phyloP scores from a whole-genome alignment of 2,329 filamentous ascomycete genomes.

The Fusarium longipes region DNA sequence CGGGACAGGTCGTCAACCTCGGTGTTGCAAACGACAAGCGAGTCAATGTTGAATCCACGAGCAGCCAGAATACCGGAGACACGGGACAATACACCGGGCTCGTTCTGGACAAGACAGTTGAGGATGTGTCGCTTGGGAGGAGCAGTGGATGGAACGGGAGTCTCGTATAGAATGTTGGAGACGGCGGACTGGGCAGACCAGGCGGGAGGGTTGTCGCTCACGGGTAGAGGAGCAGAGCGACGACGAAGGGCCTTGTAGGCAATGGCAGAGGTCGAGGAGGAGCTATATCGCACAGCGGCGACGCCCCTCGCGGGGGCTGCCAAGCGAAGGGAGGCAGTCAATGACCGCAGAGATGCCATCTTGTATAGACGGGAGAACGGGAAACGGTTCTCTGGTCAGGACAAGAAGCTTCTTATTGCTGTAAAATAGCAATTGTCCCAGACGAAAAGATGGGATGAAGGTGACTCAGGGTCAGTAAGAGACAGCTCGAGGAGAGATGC shows the following conservation, averaged over 20 bases:
- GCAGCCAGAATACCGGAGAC: conserved; percentile 96
- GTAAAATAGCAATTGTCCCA: conserved; percentile 36
- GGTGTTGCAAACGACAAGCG: conserved; percentile 95
- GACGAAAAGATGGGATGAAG: conserved; percentile 14
- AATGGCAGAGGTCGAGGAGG: conserved; percentile 85
- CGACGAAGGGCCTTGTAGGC: conserved; percentile 98
- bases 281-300: conserved; percentile 52
- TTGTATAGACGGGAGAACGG: conserved; percentile 42
- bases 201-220: conserved; percentile 77
- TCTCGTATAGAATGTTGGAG: conserved; percentile 99
- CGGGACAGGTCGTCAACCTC: conserved; percentile 96
- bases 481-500: conserved; percentile 30
- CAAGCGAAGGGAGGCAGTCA: conserved; percentile 56
- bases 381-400: conserved; percentile 35
- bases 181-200: conserved; percentile 95
- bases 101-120: conserved; percentile 98
- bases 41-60: conserved; percentile 99
- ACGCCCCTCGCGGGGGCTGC: conserved; percentile 46
- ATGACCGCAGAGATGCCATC: conserved; percentile 61
- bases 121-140: conserved; percentile 95
- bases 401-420: conserved; percentile 44
- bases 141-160: conserved; percentile 81
- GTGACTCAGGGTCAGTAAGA: conserved; percentile 44
- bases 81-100: conserved; percentile 95
- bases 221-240: conserved; percentile 85